phyloP scores from a whole-genome alignment of 768 basidiomycete species.

The Boletus pseudo-olivaceus region DNA sequence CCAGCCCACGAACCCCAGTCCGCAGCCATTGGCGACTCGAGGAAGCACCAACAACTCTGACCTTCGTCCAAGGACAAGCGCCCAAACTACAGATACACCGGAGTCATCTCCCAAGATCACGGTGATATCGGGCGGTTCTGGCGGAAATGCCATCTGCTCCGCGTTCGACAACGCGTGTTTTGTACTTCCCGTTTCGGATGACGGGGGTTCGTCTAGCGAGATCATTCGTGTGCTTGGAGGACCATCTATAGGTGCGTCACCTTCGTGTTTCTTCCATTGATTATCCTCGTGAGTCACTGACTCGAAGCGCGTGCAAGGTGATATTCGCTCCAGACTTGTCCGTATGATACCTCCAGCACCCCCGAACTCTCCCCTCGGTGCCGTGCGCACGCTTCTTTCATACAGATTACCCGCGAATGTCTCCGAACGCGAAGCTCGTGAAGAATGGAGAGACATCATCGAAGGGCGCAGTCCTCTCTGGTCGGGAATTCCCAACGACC shows the following conservation, averaged over 20 bases:
- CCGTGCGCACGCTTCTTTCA: slow-evolving; percentile 73
- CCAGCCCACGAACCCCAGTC: slow-evolving; percentile 29
- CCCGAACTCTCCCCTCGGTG: slow-evolving; percentile 57
- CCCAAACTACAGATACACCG: slow-evolving; percentile 3
- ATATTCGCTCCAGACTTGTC: slow-evolving; percentile 84
- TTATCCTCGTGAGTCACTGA: slow-evolving; percentile 10
- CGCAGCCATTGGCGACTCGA: slow-evolving; percentile 19
- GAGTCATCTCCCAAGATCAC: slow-evolving; percentile 46
- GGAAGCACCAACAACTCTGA: slow-evolving; percentile 2
- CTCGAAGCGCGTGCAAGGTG: slow-evolving; percentile 45
- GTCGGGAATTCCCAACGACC: slow-evolving; percentile 82
- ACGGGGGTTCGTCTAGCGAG: slow-evolving; percentile 93
- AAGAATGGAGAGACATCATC: slow-evolving; percentile 90
- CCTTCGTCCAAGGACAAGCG: slow-evolving; percentile 1
- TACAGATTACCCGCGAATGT: slow-evolving; percentile 70
- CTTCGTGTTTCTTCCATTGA: slow-evolving; percentile 10
- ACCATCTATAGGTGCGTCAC: slow-evolving; percentile 67
- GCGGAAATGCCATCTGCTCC: slow-evolving; percentile 86
- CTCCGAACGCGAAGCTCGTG: slow-evolving; percentile 74
- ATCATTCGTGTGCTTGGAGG: slow-evolving; percentile 89
- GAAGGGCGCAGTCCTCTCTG: slow-evolving; percentile 82
- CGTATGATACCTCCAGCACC: slow-evolving; percentile 76
- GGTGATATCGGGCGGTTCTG: slow-evolving; percentile 91
- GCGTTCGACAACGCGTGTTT: slow-evolving; percentile 79
- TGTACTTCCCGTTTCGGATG: slow-evolving; percentile 90